phyloP scores from a whole-genome alignment of 129 eudicot species.

The Centaurea solstitialis region DNA sequence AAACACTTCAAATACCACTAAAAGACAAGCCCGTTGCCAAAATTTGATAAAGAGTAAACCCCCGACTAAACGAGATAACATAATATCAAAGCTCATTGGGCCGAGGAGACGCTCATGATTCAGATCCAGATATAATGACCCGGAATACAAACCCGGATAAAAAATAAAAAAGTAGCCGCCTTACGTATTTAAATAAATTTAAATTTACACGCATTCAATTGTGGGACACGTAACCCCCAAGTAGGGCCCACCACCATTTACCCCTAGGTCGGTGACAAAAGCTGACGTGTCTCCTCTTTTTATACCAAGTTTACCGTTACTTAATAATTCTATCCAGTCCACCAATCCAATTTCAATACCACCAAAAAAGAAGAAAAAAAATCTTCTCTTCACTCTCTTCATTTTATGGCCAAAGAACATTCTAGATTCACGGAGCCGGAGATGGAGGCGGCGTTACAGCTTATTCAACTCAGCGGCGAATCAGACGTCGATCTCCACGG shows the following conservation, averaged over 20 bases:
- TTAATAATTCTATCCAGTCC: not conserved
- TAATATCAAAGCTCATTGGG: not conserved
- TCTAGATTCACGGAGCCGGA: slow-evolving; percentile 35
- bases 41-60: too few species aligned
- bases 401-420: slow-evolving; percentile 12
- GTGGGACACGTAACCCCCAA: slow-evolving; percentile 13
- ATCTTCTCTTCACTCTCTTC: not conserved
- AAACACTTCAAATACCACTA: too few species aligned
- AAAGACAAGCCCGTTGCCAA: too few species aligned
- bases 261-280: slow-evolving; percentile 25
- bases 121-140: slow-evolving; percentile 1
- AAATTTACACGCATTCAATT: not conserved
- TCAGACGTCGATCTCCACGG: slow-evolving; percentile 27
- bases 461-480: slow-evolving; percentile 52
- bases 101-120: not conserved
- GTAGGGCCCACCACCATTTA: slow-evolving; percentile 22
- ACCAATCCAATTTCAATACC: slow-evolving; percentile 1
- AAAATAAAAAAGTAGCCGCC: slow-evolving; percentile 14
- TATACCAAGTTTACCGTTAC: slow-evolving; percentile 17
- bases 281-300: slow-evolving; percentile 22
- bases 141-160: not conserved
- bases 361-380: not conserved
- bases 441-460: slow-evolving; percentile 49
- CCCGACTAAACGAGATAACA: too few species aligned
- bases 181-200: slow-evolving; percentile 9